These are phyloP conservation scores for Suhomyces yuchorum DNA, from an alignment of 1,139 yeast species.

Conservation along the genomic window DNA sequence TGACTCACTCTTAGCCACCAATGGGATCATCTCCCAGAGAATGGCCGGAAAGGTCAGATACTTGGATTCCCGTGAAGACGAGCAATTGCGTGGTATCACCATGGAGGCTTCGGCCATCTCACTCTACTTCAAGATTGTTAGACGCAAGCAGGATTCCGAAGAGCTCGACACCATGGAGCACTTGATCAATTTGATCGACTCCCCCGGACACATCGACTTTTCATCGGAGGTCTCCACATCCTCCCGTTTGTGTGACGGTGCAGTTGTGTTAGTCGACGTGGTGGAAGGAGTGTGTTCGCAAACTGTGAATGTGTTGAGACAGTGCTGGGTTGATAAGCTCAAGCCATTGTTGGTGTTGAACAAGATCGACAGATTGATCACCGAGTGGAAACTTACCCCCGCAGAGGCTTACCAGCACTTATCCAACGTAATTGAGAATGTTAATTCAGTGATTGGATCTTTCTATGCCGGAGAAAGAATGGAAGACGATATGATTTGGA, in stretches of 20 bases:
- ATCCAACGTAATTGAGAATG: constrained; percentile 80
- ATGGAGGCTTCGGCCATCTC: constrained; percentile 97
- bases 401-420: constrained; percentile 84
- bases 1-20: constrained; percentile 89
- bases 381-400: constrained; percentile 81
- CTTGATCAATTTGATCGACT: constrained; percentile 88
- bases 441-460: constrained; percentile 91
- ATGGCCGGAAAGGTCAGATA: constrained; percentile 95
- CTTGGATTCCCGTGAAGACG: constrained; percentile 93
- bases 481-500: constrained; percentile 84
- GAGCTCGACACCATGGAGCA: constrained; percentile 63
- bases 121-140: constrained; percentile 69
- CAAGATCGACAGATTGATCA: constrained; percentile 83
- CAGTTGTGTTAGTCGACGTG: constrained; percentile 90
- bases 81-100: constrained; percentile 93
- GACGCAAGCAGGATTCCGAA: constrained; percentile 37
- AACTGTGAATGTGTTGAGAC: constrained; percentile 90
- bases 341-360: constrained; percentile 90
- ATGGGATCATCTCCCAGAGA: constrained; percentile 92
- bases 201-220: constrained; percentile 98
- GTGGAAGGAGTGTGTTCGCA: constrained; percentile 99
- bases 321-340: constrained; percentile 91
- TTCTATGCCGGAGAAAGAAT: constrained; percentile 92
- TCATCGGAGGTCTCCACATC: constrained; percentile 96
- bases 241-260: constrained; percentile 94